Conservation (phyloP, 176 grass and related monocot species). For the Neostapfia colusana region DNA sequence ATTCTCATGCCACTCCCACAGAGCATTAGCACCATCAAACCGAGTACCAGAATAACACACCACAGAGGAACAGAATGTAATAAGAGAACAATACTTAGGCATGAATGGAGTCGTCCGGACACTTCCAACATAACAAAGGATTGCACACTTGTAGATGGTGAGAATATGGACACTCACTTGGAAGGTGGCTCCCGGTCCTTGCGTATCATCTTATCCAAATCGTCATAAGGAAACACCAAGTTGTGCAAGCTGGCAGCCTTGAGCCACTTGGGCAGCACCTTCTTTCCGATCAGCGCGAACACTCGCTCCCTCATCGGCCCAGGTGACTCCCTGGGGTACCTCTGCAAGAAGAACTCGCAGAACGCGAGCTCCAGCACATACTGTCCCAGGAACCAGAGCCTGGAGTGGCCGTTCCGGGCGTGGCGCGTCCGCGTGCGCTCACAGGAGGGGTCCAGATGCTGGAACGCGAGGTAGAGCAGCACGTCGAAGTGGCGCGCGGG, state of each 20-base stretch:
- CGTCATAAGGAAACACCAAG: conserved; percentile 92
- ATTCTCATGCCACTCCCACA: not conserved
- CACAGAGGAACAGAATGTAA: conserved; percentile 2
- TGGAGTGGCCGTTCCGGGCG: conserved; percentile 83
- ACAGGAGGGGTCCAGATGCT: conserved; percentile 70
- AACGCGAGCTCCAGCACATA: conserved; percentile 86
- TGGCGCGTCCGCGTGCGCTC: conserved; percentile 79
- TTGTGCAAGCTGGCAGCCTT: conserved; percentile 96
- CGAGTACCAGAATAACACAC: not conserved
- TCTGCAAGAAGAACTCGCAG: conserved; percentile 90
- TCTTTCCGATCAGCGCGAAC: conserved; percentile 78
- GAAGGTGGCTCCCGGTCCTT: conserved; percentile 80
- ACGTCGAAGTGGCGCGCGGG: conserved; percentile 91
- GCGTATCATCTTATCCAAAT: conserved; percentile 88
- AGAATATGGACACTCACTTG: conserved; percentile 62
- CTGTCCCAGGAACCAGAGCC: conserved; percentile 85
- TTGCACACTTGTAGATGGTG: not conserved
- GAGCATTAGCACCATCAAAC: not conserved
- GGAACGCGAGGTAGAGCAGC: conserved; percentile 91
- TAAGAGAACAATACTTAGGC: not conserved
- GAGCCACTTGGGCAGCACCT: conserved; percentile 70
- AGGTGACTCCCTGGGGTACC: conserved; percentile 88
- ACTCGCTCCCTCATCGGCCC: conserved; percentile 95
- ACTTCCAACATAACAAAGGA: not conserved
- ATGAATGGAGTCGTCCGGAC: not conserved